Evolutionary conservation across 805 yeast species (phyloP).

Genomic region (Dipodascus albidus): DNA sequence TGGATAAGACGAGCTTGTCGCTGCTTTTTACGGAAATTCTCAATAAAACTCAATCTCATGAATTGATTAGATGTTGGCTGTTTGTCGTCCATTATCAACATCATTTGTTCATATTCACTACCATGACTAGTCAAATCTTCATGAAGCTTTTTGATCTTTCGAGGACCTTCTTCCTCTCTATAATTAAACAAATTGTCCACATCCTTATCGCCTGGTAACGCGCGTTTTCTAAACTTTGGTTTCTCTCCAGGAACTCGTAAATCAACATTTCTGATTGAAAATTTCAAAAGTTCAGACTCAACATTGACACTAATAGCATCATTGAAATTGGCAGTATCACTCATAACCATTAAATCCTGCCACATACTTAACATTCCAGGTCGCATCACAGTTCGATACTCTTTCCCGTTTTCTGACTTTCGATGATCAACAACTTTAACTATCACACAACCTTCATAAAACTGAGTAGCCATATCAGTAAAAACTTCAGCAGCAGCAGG

Average conservation of each 20-base stretch:
- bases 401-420: constrained; percentile 42
- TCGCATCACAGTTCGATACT: constrained; percentile 63
- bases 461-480: constrained; percentile 70
- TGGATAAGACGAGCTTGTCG: constrained; percentile 29
- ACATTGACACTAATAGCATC: constrained; percentile 69
- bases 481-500: constrained; percentile 82
- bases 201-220: neutral
- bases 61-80: constrained; percentile 49
- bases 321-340: constrained; percentile 66
- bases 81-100: constrained; percentile 55
- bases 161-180: neutral
- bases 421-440: constrained; percentile 84
- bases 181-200: neutral
- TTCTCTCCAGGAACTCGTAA: constrained; percentile 46
- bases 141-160: constrained; percentile 37
- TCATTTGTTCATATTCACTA: constrained; percentile 81
- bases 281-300: constrained; percentile 77
- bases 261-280: constrained; percentile 69
- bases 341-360: constrained; percentile 74
- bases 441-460: constrained; percentile 85
- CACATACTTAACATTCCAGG: constrained; percentile 75
- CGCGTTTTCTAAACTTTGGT: constrained; percentile 17
- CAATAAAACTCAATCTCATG: constrained; percentile 77
- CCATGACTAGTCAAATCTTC: constrained; percentile 61
- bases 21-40: constrained; percentile 60